Evolutionary conservation across 2,329 filamentous ascomycete genomes (phyloP).

Genomic region (Exophiala spinifera): DNA sequence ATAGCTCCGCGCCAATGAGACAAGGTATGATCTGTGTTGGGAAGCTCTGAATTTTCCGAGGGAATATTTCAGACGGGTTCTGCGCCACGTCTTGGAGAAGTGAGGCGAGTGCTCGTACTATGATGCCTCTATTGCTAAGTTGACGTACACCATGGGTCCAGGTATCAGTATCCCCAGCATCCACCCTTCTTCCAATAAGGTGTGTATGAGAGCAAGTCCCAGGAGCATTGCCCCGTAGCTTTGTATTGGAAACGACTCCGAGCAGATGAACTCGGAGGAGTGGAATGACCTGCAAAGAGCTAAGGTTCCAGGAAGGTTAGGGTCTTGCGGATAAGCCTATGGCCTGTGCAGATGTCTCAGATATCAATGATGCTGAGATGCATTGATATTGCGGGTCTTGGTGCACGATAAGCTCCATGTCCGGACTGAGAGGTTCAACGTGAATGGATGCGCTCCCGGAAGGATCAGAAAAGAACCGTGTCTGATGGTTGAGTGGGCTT

Average conservation of each 20-base stretch:
- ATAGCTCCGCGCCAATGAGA: too few species aligned
- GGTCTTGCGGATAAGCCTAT: conserved; percentile 18
- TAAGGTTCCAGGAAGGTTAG: conserved; percentile 8
- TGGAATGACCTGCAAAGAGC: background rate
- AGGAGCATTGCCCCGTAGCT: too few species aligned
- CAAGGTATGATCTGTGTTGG: too few species aligned
- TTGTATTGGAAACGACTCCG: background rate
- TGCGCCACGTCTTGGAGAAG: too few species aligned
- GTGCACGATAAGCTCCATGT: conserved; percentile 17
- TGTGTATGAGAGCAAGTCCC: too few species aligned
- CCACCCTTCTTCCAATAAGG: too few species aligned
- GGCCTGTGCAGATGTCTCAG: conserved; percentile 23
- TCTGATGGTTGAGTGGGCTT: conserved; percentile 16
- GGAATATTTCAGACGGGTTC: too few species aligned
- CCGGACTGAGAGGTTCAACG: background rate
- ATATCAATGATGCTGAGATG: conserved; percentile 22
- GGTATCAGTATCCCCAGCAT: too few species aligned
- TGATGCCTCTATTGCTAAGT: too few species aligned
- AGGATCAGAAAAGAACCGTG: background rate
- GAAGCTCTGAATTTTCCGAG: too few species aligned
- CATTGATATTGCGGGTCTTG: conserved; percentile 12
- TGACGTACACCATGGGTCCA: too few species aligned
- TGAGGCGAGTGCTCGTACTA: too few species aligned
- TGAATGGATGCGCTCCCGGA: background rate
- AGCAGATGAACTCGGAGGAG: background rate